Conservation (phyloP, 1,284 basidiomycete genomes). For the Rhodotorula sp. region DNA sequence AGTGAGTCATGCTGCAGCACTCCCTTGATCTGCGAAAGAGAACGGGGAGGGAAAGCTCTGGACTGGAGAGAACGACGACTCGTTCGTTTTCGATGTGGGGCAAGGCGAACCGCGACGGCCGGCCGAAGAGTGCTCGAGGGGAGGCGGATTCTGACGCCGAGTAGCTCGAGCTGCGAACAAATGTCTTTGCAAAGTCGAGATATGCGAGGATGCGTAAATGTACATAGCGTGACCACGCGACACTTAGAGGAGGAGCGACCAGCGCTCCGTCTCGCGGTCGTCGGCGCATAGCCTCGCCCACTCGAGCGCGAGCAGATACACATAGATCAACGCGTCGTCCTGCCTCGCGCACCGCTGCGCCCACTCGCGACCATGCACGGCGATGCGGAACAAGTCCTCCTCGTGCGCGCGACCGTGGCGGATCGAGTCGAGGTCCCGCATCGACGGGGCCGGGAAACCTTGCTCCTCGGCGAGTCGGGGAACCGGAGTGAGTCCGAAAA, state of each 20-base stretch:
- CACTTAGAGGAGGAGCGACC: not conserved
- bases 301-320: constrained; percentile 26
- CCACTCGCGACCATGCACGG: constrained; percentile 20
- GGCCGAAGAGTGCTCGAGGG: not conserved
- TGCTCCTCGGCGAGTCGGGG: not conserved
- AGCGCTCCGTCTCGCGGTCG: not conserved
- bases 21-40: not conserved
- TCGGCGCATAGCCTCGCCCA: constrained; percentile 23
- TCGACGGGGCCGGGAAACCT: not conserved
- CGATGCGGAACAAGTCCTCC: constrained; percentile 17
- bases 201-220: not conserved
- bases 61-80: not conserved
- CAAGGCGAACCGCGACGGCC: not conserved
- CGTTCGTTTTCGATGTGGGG: not conserved
- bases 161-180: not conserved
- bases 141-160: not conserved
- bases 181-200: not conserved
- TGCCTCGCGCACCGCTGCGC: constrained; percentile 21
- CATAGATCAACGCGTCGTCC: constrained; percentile 27
- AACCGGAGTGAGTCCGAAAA: constrained; percentile 15
- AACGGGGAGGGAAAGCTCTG: not conserved
- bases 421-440: not conserved
- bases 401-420: constrained; percentile 14
- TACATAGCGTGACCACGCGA: too few relatives aligned
- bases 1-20: constrained; percentile 7